These are phyloP conservation scores for Capronia epimyces DNA, from an alignment of 2,329 filamentous ascomycete genomes.

Conservation along the genomic window DNA sequence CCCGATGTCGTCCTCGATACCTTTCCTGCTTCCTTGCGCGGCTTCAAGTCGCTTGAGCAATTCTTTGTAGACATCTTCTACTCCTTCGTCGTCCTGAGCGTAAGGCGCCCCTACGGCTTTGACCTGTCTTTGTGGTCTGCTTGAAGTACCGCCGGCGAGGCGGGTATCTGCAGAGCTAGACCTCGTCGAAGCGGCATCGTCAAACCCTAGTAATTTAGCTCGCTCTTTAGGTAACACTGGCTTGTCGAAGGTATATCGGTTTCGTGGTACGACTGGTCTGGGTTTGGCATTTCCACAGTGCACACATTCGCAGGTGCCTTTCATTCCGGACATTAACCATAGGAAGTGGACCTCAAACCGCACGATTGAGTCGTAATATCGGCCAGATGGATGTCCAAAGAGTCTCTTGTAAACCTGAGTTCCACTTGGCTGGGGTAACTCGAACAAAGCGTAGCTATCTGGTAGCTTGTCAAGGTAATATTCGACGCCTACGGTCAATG, in stretches of 20 bases:
- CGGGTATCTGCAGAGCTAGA: slow-evolving; percentile 13
- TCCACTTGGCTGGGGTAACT: slow-evolving; percentile 42
- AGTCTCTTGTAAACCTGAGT: slow-evolving; percentile 50
- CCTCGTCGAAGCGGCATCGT: slow-evolving; percentile 11
- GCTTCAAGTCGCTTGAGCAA: slow-evolving; percentile 46
- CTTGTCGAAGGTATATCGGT: slow-evolving; percentile 16
- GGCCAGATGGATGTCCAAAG: slow-evolving; percentile 51
- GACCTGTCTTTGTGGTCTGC: slow-evolving; percentile 23
- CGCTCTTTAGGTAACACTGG: slow-evolving; percentile 3
- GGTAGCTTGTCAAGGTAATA: slow-evolving; percentile 53
- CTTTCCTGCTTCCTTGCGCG: slow-evolving; percentile 26
- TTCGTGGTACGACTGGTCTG: slow-evolving; percentile 2
- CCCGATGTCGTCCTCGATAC: slow-evolving; percentile 43
- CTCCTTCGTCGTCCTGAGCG: slow-evolving; percentile 48
- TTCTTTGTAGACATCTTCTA: slow-evolving; percentile 49
- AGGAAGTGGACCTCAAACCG: slow-evolving; percentile 55
- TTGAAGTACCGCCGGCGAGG: slow-evolving; percentile 16
- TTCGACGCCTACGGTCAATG: slow-evolving; percentile 34
- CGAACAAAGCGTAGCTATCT: slow-evolving; percentile 49
- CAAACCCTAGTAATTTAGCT: slow-evolving; percentile 9
- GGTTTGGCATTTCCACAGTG: slow-evolving; percentile 37
- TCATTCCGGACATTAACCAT: slow-evolving; percentile 48
- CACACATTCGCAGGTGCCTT: slow-evolving; percentile 46
- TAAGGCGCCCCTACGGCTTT: slow-evolving; percentile 21
- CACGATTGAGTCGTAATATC: slow-evolving; percentile 49